Percentiles rank a stretch among this genome's conserved stretches.
These are phyloP conservation scores for Nannochloris sp. DNA, from an alignment of 139 green algal genomes.

Conservation along the genomic window DNA sequence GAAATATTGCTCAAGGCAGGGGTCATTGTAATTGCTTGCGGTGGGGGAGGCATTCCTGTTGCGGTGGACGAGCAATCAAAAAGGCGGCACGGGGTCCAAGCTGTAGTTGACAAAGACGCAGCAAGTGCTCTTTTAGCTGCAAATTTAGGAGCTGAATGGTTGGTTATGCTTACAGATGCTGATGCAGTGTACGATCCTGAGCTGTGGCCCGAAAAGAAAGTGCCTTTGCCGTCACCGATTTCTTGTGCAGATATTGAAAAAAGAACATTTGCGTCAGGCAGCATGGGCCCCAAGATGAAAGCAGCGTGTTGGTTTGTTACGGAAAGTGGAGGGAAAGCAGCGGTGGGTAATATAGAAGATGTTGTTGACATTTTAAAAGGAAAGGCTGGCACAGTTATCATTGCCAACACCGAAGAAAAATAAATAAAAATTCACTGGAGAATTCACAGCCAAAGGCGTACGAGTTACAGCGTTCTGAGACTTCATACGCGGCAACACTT, in stretches of 20 bases:
- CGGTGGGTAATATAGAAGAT: conserved; percentile 14
- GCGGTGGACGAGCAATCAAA: background rate
- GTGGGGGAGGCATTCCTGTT: conserved; percentile 27
- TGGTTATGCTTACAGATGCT: conserved; percentile 34
- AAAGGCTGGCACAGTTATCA: conserved; percentile 9
- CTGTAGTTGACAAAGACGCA: conserved; percentile 34
- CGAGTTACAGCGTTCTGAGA: no score
- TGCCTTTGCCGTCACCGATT: conserved; percentile 12
- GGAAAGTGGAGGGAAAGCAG: conserved; percentile 8
- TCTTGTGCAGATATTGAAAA: background rate
- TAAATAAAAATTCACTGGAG: background rate
- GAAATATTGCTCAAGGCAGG: conserved; percentile 19
- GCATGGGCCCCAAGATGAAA: conserved; percentile 29
- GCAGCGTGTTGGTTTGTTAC: conserved; percentile 17
- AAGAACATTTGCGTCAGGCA: conserved; percentile 14
- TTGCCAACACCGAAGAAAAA: background rate
- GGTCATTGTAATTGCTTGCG: conserved; percentile 21
- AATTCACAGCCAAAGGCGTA: no score
- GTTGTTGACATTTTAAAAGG: conserved; percentile 10
- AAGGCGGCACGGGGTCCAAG: conserved; percentile 15
- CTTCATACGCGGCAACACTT: no score
- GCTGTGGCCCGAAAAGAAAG: conserved; percentile 13
- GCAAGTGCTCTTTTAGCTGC: conserved; percentile 17
- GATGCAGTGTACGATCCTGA: conserved; percentile 16
- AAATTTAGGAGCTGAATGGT: conserved; percentile 10